These are phyloP conservation scores for Angophora floribunda DNA, from an alignment of 345 rosid species.

Conservation along the genomic window DNA sequence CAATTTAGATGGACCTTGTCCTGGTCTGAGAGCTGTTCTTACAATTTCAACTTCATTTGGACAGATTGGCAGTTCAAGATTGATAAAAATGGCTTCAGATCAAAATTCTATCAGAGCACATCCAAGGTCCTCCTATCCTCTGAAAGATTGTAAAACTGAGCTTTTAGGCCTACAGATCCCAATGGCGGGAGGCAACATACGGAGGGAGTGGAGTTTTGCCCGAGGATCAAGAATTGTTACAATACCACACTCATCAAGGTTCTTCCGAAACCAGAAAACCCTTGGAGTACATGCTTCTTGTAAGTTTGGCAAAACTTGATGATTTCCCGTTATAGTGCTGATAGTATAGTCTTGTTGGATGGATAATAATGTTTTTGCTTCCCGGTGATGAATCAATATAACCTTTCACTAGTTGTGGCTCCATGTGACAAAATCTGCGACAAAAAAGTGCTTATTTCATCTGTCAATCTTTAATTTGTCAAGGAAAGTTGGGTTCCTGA, in stretches of 20 bases:
- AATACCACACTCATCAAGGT: conserved; percentile 12
- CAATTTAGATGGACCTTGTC: not conserved
- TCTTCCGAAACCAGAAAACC: conserved; percentile 11
- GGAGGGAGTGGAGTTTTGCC: conserved; percentile 39
- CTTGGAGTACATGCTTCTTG: conserved; percentile 60
- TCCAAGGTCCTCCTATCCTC: conserved; percentile 17
- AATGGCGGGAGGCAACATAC: conserved; percentile 11
- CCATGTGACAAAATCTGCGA: not conserved
- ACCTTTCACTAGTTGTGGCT: not conserved
- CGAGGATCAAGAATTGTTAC: conserved; percentile 44
- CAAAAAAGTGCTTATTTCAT: not conserved
- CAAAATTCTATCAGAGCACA: not conserved
- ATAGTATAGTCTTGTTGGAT: not conserved
- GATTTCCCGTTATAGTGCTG: not conserved
- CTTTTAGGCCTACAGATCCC: conserved; percentile 10
- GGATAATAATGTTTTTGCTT: not conserved
- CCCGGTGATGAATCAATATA: not conserved
- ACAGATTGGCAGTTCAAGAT: conserved; percentile 20
- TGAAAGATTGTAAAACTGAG: conserved; percentile 2
- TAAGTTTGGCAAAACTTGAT: conserved; percentile 8
- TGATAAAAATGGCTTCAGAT: conserved; percentile 5
- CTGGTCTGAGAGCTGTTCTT: not conserved
- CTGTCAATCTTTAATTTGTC: not conserved
- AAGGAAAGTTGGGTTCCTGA: not conserved
- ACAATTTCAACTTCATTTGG: conserved; percentile 2